phyloP scores from a whole-genome alignment of 2,329 filamentous ascomycete species.

The Chrysoporthe cubensis region DNA sequence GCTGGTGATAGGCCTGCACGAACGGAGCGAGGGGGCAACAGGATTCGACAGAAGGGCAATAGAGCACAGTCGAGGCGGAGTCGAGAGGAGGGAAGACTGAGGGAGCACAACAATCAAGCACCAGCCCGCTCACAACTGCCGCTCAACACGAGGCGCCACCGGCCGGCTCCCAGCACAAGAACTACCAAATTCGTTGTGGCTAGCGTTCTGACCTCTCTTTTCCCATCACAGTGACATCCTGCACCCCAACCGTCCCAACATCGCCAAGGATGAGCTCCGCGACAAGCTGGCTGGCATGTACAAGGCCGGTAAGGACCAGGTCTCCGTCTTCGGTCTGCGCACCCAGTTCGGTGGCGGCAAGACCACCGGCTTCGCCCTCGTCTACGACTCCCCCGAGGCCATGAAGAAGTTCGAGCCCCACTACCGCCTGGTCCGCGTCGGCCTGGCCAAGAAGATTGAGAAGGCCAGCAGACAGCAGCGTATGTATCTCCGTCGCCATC shows the following conservation, averaged over 20 bases:
- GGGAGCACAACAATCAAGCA: too few species aligned
- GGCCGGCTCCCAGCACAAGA: background rate
- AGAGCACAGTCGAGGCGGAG: background rate
- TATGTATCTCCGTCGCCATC: slow-evolving; percentile 60
- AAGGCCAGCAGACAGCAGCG: slow-evolving; percentile 98
- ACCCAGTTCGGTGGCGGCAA: slow-evolving; percentile 99
- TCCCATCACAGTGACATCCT: slow-evolving; percentile 82
- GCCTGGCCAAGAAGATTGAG: slow-evolving; percentile 92
- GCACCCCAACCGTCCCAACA: slow-evolving; percentile 97
- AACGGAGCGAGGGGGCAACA: background rate
- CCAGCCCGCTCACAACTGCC: too few species aligned
- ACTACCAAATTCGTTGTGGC: background rate
- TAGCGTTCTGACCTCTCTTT: slow-evolving; percentile 10
- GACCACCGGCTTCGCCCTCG: slow-evolving; percentile 96
- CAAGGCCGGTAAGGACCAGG: slow-evolving; percentile 97
- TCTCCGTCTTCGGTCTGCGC: slow-evolving; percentile 97
- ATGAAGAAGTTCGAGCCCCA: slow-evolving; percentile 99
- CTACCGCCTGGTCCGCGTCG: slow-evolving; percentile 95
- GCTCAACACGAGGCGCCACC: background rate
- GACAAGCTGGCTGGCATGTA: slow-evolving; percentile 93
- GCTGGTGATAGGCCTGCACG: background rate
- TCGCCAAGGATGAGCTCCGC: slow-evolving; percentile 98
- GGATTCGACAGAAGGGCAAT: background rate
- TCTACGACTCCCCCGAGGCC: slow-evolving; percentile 97
- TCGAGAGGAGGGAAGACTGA: background rate